These are phyloP conservation scores for Gyrodon lividus DNA, from an alignment of 768 basidiomycete genomes.

Conservation along the genomic window DNA sequence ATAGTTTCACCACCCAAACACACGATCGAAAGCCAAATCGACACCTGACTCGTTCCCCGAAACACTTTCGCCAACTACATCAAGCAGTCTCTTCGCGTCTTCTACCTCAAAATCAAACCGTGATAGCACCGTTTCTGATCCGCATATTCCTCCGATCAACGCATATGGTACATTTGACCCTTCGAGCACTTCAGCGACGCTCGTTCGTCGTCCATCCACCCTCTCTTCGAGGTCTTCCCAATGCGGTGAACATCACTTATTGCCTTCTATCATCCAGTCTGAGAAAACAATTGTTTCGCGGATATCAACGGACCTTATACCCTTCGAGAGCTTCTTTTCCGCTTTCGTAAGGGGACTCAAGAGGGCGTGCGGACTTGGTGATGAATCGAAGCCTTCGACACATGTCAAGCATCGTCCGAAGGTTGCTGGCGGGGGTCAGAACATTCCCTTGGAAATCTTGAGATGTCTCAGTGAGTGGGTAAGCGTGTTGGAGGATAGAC, in stretches of 20 bases:
- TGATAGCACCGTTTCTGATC: constrained; percentile 24
- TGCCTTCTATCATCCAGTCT: neutral
- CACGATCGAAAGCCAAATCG: neutral
- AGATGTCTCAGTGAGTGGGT: constrained; percentile 58
- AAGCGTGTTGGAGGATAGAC: constrained; percentile 55
- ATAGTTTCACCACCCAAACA: neutral
- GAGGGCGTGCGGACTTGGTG: constrained; percentile 7
- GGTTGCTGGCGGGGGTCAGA: constrained; percentile 46
- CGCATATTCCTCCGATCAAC: constrained; percentile 46
- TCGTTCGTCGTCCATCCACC: neutral
- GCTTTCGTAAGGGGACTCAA: constrained; percentile 6
- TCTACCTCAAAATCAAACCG: no score
- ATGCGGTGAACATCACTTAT: neutral
- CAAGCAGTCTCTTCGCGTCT: no score
- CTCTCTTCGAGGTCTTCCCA: neutral
- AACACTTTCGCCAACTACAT: neutral
- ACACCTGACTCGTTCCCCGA: neutral
- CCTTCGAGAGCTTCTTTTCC: constrained; percentile 16
- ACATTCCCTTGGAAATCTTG: constrained; percentile 57
- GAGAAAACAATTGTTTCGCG: constrained; percentile 7
- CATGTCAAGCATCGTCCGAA: constrained; percentile 30
- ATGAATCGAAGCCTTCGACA: constrained; percentile 11
- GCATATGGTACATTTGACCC: constrained; percentile 50
- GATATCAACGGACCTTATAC: constrained; percentile 24
- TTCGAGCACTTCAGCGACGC: constrained; percentile 9